These are phyloP conservation scores for Alisma plantagoaquatica DNA, from an alignment of 106 monocot genomes.

Conservation along the genomic window DNA sequence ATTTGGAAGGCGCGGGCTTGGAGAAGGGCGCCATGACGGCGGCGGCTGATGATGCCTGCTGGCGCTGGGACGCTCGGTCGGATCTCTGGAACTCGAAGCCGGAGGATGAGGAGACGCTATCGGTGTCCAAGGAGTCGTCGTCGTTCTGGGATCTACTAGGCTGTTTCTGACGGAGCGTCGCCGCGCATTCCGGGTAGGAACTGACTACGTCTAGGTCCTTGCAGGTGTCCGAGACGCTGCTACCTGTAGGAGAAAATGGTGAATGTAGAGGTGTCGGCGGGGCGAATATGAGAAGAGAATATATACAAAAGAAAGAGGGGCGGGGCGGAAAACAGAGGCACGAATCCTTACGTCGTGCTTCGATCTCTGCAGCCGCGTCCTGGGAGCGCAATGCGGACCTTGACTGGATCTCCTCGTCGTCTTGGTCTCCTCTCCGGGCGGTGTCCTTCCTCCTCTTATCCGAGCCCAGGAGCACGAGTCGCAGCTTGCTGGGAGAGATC, in stretches of 20 bases:
- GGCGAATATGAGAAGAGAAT: neutral
- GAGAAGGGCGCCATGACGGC: slow-evolving; percentile 47
- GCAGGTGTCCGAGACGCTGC: slow-evolving; percentile 20
- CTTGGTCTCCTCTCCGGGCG: slow-evolving; percentile 12
- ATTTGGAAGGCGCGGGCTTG: slow-evolving; percentile 75
- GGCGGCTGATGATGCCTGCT: too few relatives aligned
- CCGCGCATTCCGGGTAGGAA: slow-evolving; percentile 16
- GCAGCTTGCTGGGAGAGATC: slow-evolving; percentile 53
- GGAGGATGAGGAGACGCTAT: slow-evolving; percentile 27
- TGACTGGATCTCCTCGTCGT: slow-evolving; percentile 25
- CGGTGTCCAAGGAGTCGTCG: slow-evolving; percentile 27
- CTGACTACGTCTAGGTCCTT: slow-evolving; percentile 54
- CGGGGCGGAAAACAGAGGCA: too few relatives aligned
- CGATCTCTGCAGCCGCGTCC: neutral
- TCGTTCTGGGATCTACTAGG: slow-evolving; percentile 14
- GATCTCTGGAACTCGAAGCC: slow-evolving; percentile 75
- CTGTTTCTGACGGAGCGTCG: neutral
- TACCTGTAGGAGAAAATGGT: slow-evolving; percentile 16
- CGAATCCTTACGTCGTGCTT: slow-evolving; percentile 2
- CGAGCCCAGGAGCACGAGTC: slow-evolving; percentile 51
- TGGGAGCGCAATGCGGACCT: slow-evolving; percentile 28
- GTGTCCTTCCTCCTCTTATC: slow-evolving; percentile 37
- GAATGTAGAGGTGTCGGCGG: neutral
- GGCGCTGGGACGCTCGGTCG: slow-evolving; percentile 25
- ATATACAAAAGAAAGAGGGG: slow-evolving; percentile 5